phyloP scores from a whole-genome alignment of 2,329 filamentous ascomycete genomes.

The Aureobasidium sp. region DNA sequence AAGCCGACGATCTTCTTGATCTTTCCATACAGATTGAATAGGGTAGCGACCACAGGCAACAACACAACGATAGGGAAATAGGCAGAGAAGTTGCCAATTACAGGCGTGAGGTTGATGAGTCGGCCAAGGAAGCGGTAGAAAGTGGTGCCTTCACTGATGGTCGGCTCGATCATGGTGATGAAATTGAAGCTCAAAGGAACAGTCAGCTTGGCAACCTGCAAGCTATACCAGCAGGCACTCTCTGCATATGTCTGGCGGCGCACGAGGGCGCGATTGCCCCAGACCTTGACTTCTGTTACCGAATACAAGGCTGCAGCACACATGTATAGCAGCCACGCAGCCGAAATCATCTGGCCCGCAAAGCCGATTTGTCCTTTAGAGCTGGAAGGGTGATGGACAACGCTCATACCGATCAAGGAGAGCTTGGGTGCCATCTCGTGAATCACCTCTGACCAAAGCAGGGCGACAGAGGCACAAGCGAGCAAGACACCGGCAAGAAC shows the following conservation, averaged over 20 bases:
- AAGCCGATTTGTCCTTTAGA: conserved; percentile 73
- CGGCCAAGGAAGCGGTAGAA: conserved; percentile 84
- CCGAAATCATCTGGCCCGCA: conserved; percentile 75
- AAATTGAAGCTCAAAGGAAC: conserved; percentile 96
- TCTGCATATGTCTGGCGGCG: conserved; percentile 86
- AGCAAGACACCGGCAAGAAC: conserved; percentile 61
- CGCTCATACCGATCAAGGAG: conserved; percentile 61
- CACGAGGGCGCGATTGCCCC: conserved; percentile 88
- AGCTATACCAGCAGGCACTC: conserved; percentile 90
- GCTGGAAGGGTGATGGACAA: conserved; percentile 68
- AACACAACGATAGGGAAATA: conserved; percentile 86
- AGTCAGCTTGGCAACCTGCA: conserved; percentile 85
- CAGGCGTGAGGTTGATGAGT: conserved; percentile 72
- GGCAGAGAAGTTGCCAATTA: conserved; percentile 78
- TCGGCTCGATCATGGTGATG: conserved; percentile 72
- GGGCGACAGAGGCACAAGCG: conserved; percentile 66
- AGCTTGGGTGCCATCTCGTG: conserved; percentile 69
- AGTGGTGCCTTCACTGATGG: conserved; percentile 66
- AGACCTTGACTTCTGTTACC: conserved; percentile 91
- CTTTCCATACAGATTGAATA: conserved; percentile 84
- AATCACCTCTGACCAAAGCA: conserved; percentile 91
- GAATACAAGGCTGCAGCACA: conserved; percentile 79
- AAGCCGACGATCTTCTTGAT: conserved; percentile 73
- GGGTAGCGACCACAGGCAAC: conserved; percentile 73
- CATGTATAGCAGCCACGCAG: conserved; percentile 94